Conservation (phyloP, 768 basidiomycete species). For the Rhodotorula taiwanensis region DNA sequence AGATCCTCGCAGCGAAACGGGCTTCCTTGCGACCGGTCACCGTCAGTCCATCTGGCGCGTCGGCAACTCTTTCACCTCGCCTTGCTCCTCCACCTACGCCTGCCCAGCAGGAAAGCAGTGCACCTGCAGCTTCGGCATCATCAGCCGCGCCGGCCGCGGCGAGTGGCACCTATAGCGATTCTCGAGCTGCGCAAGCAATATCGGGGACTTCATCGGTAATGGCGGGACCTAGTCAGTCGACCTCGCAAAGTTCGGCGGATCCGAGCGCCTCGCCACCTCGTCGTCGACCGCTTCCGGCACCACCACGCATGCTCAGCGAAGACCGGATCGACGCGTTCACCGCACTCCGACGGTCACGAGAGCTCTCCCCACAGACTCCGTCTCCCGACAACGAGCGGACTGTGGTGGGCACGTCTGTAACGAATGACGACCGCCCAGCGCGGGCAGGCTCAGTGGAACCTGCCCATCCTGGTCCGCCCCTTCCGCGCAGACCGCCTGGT, state of each 20-base stretch:
- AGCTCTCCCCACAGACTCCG: background rate
- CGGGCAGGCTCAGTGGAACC: background rate
- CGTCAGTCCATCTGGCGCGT: too few species aligned
- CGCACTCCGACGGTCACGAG: background rate
- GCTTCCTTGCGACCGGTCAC: background rate
- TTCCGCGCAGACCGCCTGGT: constrained; percentile 7
- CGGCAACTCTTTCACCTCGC: background rate
- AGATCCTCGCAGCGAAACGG: constrained; percentile 5
- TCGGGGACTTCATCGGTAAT: too few species aligned
- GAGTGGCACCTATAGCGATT: too few species aligned
- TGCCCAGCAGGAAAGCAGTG: background rate
- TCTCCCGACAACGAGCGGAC: background rate
- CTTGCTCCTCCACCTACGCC: background rate
- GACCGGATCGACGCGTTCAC: constrained; percentile 28
- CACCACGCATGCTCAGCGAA: background rate
- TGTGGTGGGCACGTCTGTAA: background rate
- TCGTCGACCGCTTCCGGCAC: constrained; percentile 13
- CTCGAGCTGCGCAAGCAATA: too few species aligned
- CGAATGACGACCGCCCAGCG: background rate
- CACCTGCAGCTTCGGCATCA: background rate
- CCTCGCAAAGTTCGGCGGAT: too few species aligned
- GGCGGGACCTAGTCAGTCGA: too few species aligned
- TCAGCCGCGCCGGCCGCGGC: background rate
- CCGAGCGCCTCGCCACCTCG: background rate
- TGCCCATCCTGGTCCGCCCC: constrained; percentile 9